Base-by-base conservation (phyloP, 495 filamentous ascomycete species). In the Penicillium coprophilum region DNA sequence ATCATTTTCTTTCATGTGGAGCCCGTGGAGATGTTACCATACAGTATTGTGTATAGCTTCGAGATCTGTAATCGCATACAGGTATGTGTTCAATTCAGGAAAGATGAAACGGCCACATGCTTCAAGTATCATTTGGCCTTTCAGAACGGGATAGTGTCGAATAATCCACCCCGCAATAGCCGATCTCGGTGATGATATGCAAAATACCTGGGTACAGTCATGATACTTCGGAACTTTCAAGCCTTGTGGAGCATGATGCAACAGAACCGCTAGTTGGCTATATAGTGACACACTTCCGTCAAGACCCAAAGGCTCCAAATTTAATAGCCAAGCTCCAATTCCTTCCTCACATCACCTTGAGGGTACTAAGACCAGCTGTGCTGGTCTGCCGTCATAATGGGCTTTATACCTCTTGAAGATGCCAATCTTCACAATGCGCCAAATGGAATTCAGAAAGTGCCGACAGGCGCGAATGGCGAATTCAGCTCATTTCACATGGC, bases 351-450 rank as follows among this genome's bases (percentile, higher is more conserved):
- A 50, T 55, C 23, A 52, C 39, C 20, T 30, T 36, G 46, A 56
- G 45, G 47, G 53, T 43, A 46, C 34, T 15, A 41, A 34, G 50
- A 63, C 49, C 46, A 58, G 32, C 36, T n/a, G 57, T 46, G 53
- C 53, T 55, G 51, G 53, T 51, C 52, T 39, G 50, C 44, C 48
- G 44, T 48, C 41, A 69, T 23, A 45, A 75, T 73, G 72, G 66
- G 67, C 21, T 65, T 62, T 38, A 64, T 67, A 31, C 56, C 63
- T 9, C 24, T 61, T 23, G 52, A 65, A 44, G 44, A 66, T 31
- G 30, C 44, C 24, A 21, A 12, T 38, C 13, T 51, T 6, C 58
- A 5, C 15, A 46, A 50, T 48, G 55, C 38, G 44, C 44, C 34
- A 48, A 53, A 55, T 45, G 55, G n/a, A 46, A 38, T 20, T 20